Evolutionary conservation across 2,329 filamentous ascomycete species (phyloP), one percentile per base, ranked within the genome.

Genomic region (Pseudogymnoascus destructans): DNA sequence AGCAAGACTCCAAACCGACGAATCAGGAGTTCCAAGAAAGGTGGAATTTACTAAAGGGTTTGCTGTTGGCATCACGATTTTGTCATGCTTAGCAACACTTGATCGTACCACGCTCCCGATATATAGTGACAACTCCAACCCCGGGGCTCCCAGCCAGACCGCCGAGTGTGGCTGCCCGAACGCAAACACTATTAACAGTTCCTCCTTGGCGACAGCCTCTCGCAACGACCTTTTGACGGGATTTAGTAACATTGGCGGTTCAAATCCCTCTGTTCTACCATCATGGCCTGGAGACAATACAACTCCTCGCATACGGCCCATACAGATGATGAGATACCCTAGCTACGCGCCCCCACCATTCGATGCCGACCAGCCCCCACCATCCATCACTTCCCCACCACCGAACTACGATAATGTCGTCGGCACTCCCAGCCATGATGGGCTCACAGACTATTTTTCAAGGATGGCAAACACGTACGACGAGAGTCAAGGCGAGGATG

Each of bases 271-370:
- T 73, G 3, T 73, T 71, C 15, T 25, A 9, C 21, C 21, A 55
- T 11, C 17, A 1, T 30, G 17, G 21, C 15, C 27, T 55, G 55
- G 70, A 74, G 11, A 69, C 72, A 30, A 68, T 71, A 19, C 69
- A 75, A 17, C 70, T 73, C 17, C 30, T 27, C 30, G 54, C 54
- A 21, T 55, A 62, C 76, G 85, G 46, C 84, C 84, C 0, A 86
- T 88, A 61, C 85, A 89, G 68, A 74, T 88, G 25, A 72, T 88
- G 25, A 79, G 85, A 40, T 75, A 76, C 5, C 85, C 85, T 1
- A 86, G 83, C 0, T 87, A 83, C 69, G 84, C 85, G 55, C 85
- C 85, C 11, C 85, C 85, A 4, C 75, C 83, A 0, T 88, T 87
- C 65, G 81, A 86, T 61, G 83, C 84, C 15, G 80, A 86, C 52